These are phyloP conservation scores for Tolypocladium ophioglossoides DNA, from an alignment of 2,329 filamentous ascomycete species.

Conservation along the genomic window DNA sequence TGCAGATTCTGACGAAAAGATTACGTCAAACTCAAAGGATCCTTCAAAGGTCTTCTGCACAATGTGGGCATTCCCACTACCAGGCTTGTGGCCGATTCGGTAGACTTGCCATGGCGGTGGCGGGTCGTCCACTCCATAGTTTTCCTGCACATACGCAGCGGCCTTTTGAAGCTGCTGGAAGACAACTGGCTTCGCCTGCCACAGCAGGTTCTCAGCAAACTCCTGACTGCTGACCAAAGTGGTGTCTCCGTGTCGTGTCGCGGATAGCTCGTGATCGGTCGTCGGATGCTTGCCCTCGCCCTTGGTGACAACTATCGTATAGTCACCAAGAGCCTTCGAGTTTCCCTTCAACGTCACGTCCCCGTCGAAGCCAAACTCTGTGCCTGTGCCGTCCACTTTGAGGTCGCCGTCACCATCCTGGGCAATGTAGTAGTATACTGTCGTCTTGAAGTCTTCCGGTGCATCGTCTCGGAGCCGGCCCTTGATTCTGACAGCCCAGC, in stretches of 20 bases:
- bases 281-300: constrained; percentile 52
- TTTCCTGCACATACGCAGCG: constrained; percentile 37
- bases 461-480: constrained; percentile 65
- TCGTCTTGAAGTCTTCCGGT: constrained; percentile 57
- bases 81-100: constrained; percentile 60
- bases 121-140: constrained; percentile 49
- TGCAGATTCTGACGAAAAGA: constrained; percentile 74
- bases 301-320: constrained; percentile 66
- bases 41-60: constrained; percentile 89
- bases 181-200: constrained; percentile 66
- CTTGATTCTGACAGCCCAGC: constrained; percentile 83
- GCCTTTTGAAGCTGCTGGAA: constrained; percentile 43
- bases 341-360: constrained; percentile 63
- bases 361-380: constrained; percentile 38
- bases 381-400: constrained; percentile 43
- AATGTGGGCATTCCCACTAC: constrained; percentile 69
- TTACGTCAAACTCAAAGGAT: constrained; percentile 82
- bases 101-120: constrained; percentile 82
- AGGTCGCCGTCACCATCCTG: constrained; percentile 65
- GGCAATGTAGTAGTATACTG: constrained; percentile 71
- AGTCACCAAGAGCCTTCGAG: constrained; percentile 64
- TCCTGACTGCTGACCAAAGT: constrained; percentile 66
- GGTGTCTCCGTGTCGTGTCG: constrained; percentile 61
- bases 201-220: constrained; percentile 58
- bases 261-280: constrained; percentile 55